Percentiles rank a stretch among this genome's conserved stretches.
These are phyloP conservation scores for Fusarium bactridioides DNA, from an alignment of 2,329 filamentous ascomycete genomes.

Conservation along the genomic window DNA sequence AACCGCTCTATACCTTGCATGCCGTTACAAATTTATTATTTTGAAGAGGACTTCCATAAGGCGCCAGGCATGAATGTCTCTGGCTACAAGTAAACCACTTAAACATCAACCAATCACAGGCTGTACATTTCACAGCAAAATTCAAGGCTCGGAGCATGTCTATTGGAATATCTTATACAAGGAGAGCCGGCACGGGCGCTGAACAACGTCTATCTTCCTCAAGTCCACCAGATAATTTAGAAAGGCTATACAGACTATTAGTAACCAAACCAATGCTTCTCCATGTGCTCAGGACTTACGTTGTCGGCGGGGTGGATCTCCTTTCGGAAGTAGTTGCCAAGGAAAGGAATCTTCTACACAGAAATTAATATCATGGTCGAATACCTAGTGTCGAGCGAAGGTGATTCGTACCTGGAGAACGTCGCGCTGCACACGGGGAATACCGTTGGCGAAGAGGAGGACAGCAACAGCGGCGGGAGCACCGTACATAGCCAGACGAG, in stretches of 20 bases:
- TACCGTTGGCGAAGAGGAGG: slow-evolving; percentile 68
- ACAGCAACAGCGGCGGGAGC: slow-evolving; percentile 65
- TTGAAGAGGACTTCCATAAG: neutral
- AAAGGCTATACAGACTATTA: slow-evolving; percentile 49
- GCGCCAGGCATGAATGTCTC: neutral
- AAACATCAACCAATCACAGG: slow-evolving; percentile 34
- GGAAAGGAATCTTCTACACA: slow-evolving; percentile 62
- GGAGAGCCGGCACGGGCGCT: slow-evolving; percentile 41
- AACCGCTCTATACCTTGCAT: neutral
- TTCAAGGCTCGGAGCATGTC: slow-evolving; percentile 41
- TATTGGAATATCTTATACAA: slow-evolving; percentile 52
- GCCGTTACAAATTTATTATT: neutral
- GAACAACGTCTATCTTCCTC: slow-evolving; percentile 42
- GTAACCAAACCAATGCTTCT: neutral
- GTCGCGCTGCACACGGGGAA: slow-evolving; percentile 67
- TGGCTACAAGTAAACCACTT: neutral
- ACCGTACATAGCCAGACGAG: slow-evolving; percentile 63
- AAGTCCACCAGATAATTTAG: slow-evolving; percentile 46
- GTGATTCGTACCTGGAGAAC: slow-evolving; percentile 61
- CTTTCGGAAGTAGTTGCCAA: slow-evolving; percentile 61
- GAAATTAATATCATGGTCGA: slow-evolving; percentile 33
- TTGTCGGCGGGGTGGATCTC: slow-evolving; percentile 68
- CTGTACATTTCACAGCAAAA: slow-evolving; percentile 40
- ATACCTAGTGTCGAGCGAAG: accelerated
- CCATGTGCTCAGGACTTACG: slow-evolving; percentile 53